Percentiles rank a stretch among this genome's conserved stretches.
Evolutionary conservation across 2,329 filamentous ascomycete genomes (phyloP).

Genomic region (Cercospora sesami): DNA sequence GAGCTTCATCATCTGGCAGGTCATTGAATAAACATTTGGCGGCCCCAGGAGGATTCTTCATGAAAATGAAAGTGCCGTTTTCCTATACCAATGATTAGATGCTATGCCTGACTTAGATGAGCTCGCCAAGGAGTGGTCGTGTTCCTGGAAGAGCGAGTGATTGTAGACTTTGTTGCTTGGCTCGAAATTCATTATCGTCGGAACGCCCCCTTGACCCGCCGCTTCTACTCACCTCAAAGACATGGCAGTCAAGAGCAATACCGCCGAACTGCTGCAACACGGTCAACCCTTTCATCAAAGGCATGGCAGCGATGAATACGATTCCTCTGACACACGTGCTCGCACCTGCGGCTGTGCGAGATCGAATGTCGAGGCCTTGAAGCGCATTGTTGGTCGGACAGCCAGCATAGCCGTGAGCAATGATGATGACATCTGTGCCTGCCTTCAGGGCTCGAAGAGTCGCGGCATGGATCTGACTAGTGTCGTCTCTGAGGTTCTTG

Average conservation of each 20-base stretch:
- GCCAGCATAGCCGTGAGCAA: constrained; percentile 36
- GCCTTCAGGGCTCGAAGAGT: constrained; percentile 17
- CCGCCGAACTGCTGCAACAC: constrained; percentile 18
- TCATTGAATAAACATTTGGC: background rate
- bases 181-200: background rate
- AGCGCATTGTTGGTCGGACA: constrained; percentile 30
- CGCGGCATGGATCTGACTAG: background rate
- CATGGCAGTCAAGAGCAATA: constrained; percentile 11
- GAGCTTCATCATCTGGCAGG: background rate
- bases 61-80: background rate
- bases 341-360: constrained; percentile 12
- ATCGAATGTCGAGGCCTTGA: constrained; percentile 14
- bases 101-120: background rate
- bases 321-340: constrained; percentile 21
- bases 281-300: constrained; percentile 7
- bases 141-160: background rate
- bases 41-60: background rate
- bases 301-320: constrained; percentile 20
- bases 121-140: background rate
- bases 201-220: background rate
- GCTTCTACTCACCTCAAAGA: background rate
- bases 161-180: background rate
- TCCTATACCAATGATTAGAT: background rate
- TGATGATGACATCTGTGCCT: constrained; percentile 32
- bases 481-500: background rate